Percentiles rank a stretch among this genome's conserved stretches.
Conservation (phyloP, 2,329 filamentous ascomycete species). For the Ophiostoma perfectum region DNA sequence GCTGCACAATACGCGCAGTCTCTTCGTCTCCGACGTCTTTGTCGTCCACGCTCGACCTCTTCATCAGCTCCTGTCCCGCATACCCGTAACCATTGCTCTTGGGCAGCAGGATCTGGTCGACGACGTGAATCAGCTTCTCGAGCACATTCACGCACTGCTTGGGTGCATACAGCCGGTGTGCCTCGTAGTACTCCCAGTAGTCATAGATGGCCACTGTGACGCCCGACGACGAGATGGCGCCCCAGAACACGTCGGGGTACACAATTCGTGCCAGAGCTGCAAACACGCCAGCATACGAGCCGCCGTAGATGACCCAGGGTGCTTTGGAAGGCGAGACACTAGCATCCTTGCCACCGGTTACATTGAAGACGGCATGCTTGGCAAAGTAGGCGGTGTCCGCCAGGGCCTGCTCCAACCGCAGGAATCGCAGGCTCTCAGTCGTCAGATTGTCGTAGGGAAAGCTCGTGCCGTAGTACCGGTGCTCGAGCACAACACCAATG, state of each 20-base stretch:
- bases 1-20: slow-evolving; percentile 27
- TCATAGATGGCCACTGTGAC: slow-evolving; percentile 73
- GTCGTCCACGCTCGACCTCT: not conserved
- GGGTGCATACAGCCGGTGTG: slow-evolving; percentile 45
- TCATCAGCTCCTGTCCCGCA: slow-evolving; percentile 34
- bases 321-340: slow-evolving; percentile 5
- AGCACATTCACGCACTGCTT: slow-evolving; percentile 59
- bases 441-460: slow-evolving; percentile 55
- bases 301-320: slow-evolving; percentile 75
- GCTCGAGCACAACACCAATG: slow-evolving; percentile 75
- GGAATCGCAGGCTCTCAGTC: slow-evolving; percentile 68
- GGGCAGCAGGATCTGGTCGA: slow-evolving; percentile 48
- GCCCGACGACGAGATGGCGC: slow-evolving; percentile 72
- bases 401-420: slow-evolving; percentile 76
- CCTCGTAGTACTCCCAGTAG: slow-evolving; percentile 61
- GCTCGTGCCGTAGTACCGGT: slow-evolving; percentile 79
- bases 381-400: slow-evolving; percentile 81
- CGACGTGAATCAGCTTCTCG: slow-evolving; percentile 49
- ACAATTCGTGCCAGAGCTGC: slow-evolving; percentile 68
- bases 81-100: slow-evolving; percentile 29
- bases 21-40: not conserved
- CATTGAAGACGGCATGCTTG: slow-evolving; percentile 58
- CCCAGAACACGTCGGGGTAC: slow-evolving; percentile 76
- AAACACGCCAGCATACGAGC: slow-evolving; percentile 76
- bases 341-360: slow-evolving; percentile 26